phyloP scores from a whole-genome alignment of 1,284 basidiomycete species.

The Cutaneotrichosporon sp. region DNA sequence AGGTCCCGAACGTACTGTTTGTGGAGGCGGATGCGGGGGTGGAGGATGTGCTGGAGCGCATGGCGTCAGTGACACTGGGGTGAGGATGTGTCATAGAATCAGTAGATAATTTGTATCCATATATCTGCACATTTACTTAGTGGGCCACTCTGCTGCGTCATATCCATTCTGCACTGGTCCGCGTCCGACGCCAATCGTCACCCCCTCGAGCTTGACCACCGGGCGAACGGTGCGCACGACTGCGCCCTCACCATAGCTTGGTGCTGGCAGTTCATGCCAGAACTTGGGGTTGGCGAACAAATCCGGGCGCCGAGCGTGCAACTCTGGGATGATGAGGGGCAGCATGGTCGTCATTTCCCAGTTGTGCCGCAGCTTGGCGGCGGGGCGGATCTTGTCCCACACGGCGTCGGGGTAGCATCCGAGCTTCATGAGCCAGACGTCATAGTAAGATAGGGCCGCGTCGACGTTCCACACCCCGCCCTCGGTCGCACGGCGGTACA shows the following conservation, averaged over 20 bases:
- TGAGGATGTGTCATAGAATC: not conserved
- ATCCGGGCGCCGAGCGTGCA: not conserved
- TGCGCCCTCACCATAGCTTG: not conserved
- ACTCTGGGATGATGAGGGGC: conserved; percentile 6
- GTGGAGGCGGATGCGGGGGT: too few relatives aligned
- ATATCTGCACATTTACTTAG: not conserved
- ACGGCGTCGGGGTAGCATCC: conserved; percentile 13
- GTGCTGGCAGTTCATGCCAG: conserved; percentile 16
- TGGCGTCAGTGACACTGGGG: not conserved
- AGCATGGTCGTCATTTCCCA: conserved; percentile 15
- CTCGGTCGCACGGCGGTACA: conserved; percentile 14
- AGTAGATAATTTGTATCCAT: not conserved
- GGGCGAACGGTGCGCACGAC: conserved; percentile 8
- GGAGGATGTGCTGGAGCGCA: too few relatives aligned
- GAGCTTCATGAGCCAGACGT: conserved; percentile 15
- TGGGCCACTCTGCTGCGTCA: conserved; percentile 21
- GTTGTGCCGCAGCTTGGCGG: conserved; percentile 9
- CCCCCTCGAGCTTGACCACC: conserved; percentile 5
- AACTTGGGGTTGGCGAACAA: conserved; percentile 13
- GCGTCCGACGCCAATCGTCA: not conserved
- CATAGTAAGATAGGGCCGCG: conserved; percentile 16
- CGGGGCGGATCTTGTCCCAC: conserved; percentile 14
- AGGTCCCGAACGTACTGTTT: not conserved
- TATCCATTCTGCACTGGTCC: conserved; percentile 19
- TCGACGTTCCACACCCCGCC: conserved; percentile 20